Conservation (phyloP, 1,284 basidiomycete genomes). For the Ustilago nuda region DNA sequence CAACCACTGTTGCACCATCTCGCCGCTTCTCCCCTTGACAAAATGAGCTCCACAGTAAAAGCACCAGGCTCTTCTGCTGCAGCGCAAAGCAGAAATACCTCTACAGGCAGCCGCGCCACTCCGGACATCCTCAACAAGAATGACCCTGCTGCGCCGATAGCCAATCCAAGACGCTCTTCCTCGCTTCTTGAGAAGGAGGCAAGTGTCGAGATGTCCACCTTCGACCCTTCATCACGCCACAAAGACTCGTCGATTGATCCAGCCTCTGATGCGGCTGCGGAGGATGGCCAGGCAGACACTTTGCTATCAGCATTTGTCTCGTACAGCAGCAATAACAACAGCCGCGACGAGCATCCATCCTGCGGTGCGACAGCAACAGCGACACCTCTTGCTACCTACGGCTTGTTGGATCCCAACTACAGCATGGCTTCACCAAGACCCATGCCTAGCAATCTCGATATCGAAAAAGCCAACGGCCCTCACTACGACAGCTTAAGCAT, state of each 20-base stretch:
- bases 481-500: constrained; percentile 21
- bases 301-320: constrained; percentile 20
- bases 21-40: constrained; percentile 1
- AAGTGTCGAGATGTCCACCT: constrained; percentile 29
- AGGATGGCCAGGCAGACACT: constrained; percentile 11
- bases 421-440: constrained; percentile 26
- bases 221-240: constrained; percentile 16
- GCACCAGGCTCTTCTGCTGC: constrained; percentile 14
- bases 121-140: constrained; percentile 41
- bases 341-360: background rate
- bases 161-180: constrained; percentile 22
- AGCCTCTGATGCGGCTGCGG: background rate
- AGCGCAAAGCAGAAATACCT: constrained; percentile 26
- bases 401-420: constrained; percentile 42
- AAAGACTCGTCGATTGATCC: constrained; percentile 8
- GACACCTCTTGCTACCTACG: constrained; percentile 15
- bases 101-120: constrained; percentile 21
- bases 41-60: constrained; percentile 7
- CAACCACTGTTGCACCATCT: constrained; percentile 12
- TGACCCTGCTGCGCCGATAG: constrained; percentile 13
- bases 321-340: constrained; percentile 7
- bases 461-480: constrained; percentile 19
- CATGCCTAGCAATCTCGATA: constrained; percentile 29
- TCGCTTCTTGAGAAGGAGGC: constrained; percentile 38
- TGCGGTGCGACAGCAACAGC: constrained; percentile 7